Base-by-base conservation (phyloP, 768 basidiomycete species). In the Pleurotus djamor region DNA sequence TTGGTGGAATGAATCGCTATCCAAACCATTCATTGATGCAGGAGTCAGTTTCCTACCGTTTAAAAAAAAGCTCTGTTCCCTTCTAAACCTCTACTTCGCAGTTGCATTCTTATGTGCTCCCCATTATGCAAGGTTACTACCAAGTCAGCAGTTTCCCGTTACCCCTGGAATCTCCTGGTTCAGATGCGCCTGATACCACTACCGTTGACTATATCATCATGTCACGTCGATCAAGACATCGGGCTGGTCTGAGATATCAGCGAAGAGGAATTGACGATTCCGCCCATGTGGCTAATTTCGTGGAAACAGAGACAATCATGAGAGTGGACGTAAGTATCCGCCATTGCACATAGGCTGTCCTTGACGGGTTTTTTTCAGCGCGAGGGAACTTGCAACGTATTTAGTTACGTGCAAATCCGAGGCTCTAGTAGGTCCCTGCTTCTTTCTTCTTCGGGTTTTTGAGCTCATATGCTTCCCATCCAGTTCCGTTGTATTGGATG, bases 1-100 rank as follows among this genome's bases (percentile, higher is more conserved):
- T 70, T 98, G 95, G 91, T 98, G 95, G 94, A 99, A 98, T 67
- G 92, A 94, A 66, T 87, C 86, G 81, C 80, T 98, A 59, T 80
- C 84, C 32, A 89, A 89, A 63, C 88, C 92, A 2, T 89, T 99
- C 63, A 77, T 94, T 41, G 93, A 98, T 61, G 88, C 88, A 48
- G 94, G 95, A 17, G 94, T 94, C 73, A 59, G 83, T 73, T 13
- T 36, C 14, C 38, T 56, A 47, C 16, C n/a, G 6, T 14, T 48
- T 28, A 5, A 4, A 28, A 28, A 28, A 47, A 2, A 41, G 14
- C 44, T 28, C 57, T 17, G 33, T 32, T 43, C 48, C 59, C 12
- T 57, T 21, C 38, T 48, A 55, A 41, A 49, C 14, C 36, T 8
- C 5, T 38, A 48, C 33, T 50, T 8, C 34, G 10, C 43, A 94